phyloP scores from a whole-genome alignment of 2,329 filamentous ascomycete genomes.

The Leptographium galeiforme region DNA sequence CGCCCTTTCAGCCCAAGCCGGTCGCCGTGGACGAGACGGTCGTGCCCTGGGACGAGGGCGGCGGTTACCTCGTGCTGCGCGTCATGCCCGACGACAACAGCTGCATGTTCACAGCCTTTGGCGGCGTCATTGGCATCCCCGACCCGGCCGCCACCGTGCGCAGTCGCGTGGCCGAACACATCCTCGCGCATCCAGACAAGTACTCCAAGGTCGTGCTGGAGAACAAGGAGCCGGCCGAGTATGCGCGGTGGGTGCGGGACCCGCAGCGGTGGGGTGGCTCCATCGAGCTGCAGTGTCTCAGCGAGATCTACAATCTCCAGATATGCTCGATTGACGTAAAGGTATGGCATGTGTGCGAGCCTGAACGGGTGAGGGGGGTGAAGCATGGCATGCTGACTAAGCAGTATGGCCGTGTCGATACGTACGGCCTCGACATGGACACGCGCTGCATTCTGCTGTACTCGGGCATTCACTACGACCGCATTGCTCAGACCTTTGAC shows the following conservation, averaged over 20 bases:
- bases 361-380: not conserved
- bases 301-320: slow-evolving; percentile 72
- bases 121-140: slow-evolving; percentile 55
- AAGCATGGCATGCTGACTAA: not conserved
- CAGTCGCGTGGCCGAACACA: slow-evolving; percentile 63
- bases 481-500: slow-evolving; percentile 58
- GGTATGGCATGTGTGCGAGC: slow-evolving; percentile 14
- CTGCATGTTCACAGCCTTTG: slow-evolving; percentile 84
- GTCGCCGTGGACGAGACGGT: slow-evolving; percentile 28
- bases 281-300: slow-evolving; percentile 78
- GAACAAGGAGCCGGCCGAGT: slow-evolving; percentile 49
- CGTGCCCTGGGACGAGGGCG: slow-evolving; percentile 34
- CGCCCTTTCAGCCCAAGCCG: slow-evolving; percentile 17
- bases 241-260: slow-evolving; percentile 69
- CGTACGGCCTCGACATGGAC: slow-evolving; percentile 62
- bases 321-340: slow-evolving; percentile 75
- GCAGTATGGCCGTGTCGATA: slow-evolving; percentile 37
- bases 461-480: slow-evolving; percentile 88
- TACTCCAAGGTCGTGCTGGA: slow-evolving; percentile 72
- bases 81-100: slow-evolving; percentile 97
- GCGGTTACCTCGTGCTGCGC: slow-evolving; percentile 54
- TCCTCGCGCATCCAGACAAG: slow-evolving; percentile 56
- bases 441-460: slow-evolving; percentile 73
- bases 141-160: slow-evolving; percentile 46
- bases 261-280: slow-evolving; percentile 81